Evolutionary conservation across 352 stramenopile species (phyloP).

Genomic region (Aphanomyces invadans): DNA sequence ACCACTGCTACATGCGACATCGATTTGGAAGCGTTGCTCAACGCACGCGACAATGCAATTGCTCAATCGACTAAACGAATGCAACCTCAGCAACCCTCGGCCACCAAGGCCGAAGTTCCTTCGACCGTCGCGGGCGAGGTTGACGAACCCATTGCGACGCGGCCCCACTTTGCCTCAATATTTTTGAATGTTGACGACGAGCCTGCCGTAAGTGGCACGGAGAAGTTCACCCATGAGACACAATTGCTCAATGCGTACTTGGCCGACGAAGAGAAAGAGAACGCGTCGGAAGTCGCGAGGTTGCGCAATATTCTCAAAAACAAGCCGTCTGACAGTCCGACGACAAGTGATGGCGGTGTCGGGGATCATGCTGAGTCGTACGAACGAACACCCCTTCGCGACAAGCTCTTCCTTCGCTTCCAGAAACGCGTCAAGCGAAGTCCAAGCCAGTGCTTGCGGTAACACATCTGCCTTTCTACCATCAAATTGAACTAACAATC

Average conservation of each 20-base stretch:
- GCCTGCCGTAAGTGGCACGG: slow-evolving; percentile 51
- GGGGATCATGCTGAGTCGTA: slow-evolving; percentile 50
- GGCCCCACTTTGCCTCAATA: slow-evolving; percentile 42
- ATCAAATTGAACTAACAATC: no score
- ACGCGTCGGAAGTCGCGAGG: slow-evolving; percentile 51
- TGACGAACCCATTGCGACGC: no score
- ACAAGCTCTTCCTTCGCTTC: slow-evolving; percentile 78
- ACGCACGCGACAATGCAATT: slow-evolving; percentile 66
- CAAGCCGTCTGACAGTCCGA: slow-evolving; percentile 14
- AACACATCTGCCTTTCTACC: slow-evolving; percentile 24
- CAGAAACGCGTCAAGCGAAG: slow-evolving; percentile 76
- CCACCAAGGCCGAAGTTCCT: neutral
- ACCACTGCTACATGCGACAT: slow-evolving; percentile 21
- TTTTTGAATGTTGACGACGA: slow-evolving; percentile 70
- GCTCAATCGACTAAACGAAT: slow-evolving; percentile 26
- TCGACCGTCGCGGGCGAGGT: no score
- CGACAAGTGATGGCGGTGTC: slow-evolving; percentile 11
- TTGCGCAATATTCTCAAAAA: slow-evolving; percentile 58
- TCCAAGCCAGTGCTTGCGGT: slow-evolving; percentile 70
- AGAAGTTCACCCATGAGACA: slow-evolving; percentile 68
- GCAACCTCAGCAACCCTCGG: neutral
- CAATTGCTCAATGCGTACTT: slow-evolving; percentile 71
- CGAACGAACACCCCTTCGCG: slow-evolving; percentile 61
- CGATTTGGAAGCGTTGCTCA: slow-evolving; percentile 58
- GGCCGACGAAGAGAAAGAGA: slow-evolving; percentile 69